phyloP scores from a whole-genome alignment of 768 basidiomycete genomes.

The Hydnum rufescens region DNA sequence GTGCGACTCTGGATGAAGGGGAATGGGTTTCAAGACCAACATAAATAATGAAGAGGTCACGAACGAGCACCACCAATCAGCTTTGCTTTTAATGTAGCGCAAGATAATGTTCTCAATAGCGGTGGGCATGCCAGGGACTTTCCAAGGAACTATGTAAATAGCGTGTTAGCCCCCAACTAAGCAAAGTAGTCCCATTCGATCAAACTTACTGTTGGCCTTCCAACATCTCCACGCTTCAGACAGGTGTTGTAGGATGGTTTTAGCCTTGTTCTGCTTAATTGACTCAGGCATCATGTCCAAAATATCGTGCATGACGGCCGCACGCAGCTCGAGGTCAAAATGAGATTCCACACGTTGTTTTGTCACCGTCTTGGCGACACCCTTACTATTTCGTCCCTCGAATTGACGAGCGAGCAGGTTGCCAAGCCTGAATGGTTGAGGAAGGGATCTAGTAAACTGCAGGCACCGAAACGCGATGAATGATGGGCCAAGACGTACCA shows the following conservation, averaged over 20 bases:
- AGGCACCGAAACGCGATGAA: neutral
- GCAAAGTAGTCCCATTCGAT: neutral
- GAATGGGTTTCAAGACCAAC: neutral
- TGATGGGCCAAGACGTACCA: conserved; percentile 32
- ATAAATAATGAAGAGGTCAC: conserved; percentile 15
- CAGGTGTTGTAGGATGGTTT: conserved; percentile 94
- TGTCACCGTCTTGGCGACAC: conserved; percentile 93
- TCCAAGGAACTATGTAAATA: conserved; percentile 66
- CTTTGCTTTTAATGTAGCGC: conserved; percentile 97
- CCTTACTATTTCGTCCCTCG: conserved; percentile 92
- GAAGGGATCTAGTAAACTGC: neutral
- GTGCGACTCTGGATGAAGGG: conserved; percentile 45
- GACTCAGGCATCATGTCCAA: conserved; percentile 99
- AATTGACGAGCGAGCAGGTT: conserved; percentile 96
- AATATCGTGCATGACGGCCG: conserved; percentile 99
- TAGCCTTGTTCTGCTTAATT: conserved; percentile 98
- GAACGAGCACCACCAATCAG: conserved; percentile 95
- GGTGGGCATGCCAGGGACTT: conserved; percentile 98
- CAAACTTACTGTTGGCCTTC: conserved; percentile 67
- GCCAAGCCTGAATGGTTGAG: conserved; percentile 37
- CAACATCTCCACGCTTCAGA: conserved; percentile 98
- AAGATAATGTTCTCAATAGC: conserved; percentile 98
- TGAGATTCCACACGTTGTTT: conserved; percentile 99
- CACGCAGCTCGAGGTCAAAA: conserved; percentile 90
- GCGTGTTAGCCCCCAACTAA: conserved; percentile 2